These are phyloP conservation scores for Lentinula detonsa DNA, from an alignment of 768 basidiomycete species.

Conservation along the genomic window DNA sequence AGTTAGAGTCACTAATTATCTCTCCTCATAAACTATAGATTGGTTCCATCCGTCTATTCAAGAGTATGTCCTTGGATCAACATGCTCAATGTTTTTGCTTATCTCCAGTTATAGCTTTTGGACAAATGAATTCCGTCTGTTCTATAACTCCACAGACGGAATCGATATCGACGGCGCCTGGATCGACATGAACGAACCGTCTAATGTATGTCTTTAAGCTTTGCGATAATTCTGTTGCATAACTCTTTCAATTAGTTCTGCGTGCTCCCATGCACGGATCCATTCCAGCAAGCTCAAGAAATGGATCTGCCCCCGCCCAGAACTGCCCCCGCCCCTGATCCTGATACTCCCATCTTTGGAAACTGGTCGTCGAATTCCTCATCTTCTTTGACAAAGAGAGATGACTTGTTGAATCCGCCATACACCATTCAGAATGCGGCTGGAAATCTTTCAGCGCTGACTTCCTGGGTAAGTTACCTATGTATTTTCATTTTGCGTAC, in stretches of 20 bases:
- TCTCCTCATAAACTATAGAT: constrained; percentile 25
- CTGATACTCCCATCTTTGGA: constrained; percentile 46
- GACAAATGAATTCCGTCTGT: constrained; percentile 52
- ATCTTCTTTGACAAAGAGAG: constrained; percentile 15
- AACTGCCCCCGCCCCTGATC: constrained; percentile 41
- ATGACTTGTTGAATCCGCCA: constrained; percentile 40
- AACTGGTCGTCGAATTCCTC: constrained; percentile 8
- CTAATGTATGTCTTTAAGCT: constrained; percentile 38
- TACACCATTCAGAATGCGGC: constrained; percentile 57
- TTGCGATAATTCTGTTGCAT: background rate
- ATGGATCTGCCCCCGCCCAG: constrained; percentile 52
- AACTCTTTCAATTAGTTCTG: constrained; percentile 43
- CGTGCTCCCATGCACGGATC: constrained; percentile 52
- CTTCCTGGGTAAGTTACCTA: constrained; percentile 39
- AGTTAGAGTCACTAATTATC: too few relatives aligned
- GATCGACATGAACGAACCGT: constrained; percentile 76
- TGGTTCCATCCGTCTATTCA: constrained; percentile 55
- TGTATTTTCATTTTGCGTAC: too few relatives aligned
- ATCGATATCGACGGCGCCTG: constrained; percentile 67
- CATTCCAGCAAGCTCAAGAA: constrained; percentile 48
- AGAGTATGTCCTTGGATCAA: constrained; percentile 26
- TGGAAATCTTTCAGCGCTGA: constrained; percentile 41
- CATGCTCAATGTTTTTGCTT: background rate
- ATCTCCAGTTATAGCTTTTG: constrained; percentile 38
- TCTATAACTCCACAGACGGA: constrained; percentile 48